Evolutionary conservation across 345 rosid species (phyloP), one percentile per base, ranked within the genome.

Genomic region (Brassica cretica): DNA sequence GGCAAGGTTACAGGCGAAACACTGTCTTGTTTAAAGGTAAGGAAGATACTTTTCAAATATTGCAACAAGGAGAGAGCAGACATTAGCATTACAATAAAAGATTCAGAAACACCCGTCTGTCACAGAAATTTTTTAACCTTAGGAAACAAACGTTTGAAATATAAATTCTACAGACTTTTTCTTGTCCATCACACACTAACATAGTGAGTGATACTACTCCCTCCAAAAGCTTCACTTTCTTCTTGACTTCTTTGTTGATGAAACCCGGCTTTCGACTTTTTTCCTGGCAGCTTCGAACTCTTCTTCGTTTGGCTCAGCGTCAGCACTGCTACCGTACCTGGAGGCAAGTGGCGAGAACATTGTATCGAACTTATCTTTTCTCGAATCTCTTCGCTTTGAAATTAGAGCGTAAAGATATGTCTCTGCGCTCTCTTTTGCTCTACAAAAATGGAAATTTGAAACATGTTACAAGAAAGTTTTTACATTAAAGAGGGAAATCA

Each of bases 261-360:
- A 66, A 80, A 82, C 87, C 3, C 78, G 65, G 77, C 82, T 78
- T 64, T 89, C 93, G 11, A 93, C 65, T 84, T 85, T 91, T 80
- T 77, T 89, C 86, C 75, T 83, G 14, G 93, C 87, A 82, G 98
- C 97, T 88, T 93, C 92, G 25, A 96, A 93, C 71, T 96, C 93
- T 89, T 91, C 98, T 49, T 96, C 97, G 14, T 87, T 87, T 5
- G 90, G 97, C 76, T 93, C 98, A 5, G 89, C 64, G 19, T 74
- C 74, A 33, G 83, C 82, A 32, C 37, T 76, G 33, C 89, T 86
- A 11, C 97, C 97, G 61, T 93, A 96, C 70, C 82, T 93, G 72
- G 91, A 81, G 65, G 87, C 78, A 59, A 93, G 73, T 7, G 98
- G 89, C 7, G 95, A 88, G 73, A 91, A 91, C 97, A 96, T 87